Evolutionary conservation across 169 alveolate genomes (phyloP), one percentile per base, ranked within the genome.

Genomic region (Cryptosporidium sp.): DNA sequence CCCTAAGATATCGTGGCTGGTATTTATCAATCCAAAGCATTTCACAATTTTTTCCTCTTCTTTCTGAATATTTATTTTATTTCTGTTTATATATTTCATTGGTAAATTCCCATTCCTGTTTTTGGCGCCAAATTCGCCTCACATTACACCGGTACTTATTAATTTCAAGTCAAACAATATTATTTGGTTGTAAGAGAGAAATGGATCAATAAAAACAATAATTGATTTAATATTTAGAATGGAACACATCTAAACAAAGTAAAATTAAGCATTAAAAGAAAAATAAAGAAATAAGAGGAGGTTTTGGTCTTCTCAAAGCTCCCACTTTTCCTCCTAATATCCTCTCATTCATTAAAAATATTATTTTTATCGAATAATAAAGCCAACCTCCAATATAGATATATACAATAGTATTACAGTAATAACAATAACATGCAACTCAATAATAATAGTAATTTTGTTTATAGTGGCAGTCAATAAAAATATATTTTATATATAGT

Each of bases 1-100:
- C 95, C 35, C 91, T 95, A 48, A 98, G 84, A 58, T 93, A 85
- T 70, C 85, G 94, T 29, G 99, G 99, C 62, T 97, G 93, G 89
- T 96, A 96, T 87, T 97, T 96, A 86, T 98, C 99, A 69, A 97
- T 96, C 99, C 99, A 97, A 93, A 97, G 86, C 95, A 93, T 95
- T 56, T 56, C 67, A 53, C 67, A 56, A 21, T 23, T 53, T 35
- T 26, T 26, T 56, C 12, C 18, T 21, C 8, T 3, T 21, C 18
- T 21, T 26, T 10, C 18, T 48, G 0, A 14, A 14, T 48, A 45
- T 45, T 8, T 45, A 45, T 48, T 48, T 48, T 26, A 12, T 12
- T 3, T 56, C 21, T 56, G n/a, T 56, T n/a, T 26, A 56, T 23
- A 10, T n/a, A 56, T 56, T 9, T 6, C 8, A 23, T 21, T 42